Evolutionary conservation across 768 basidiomycete genomes (phyloP), one percentile per base, ranked within the genome.

Genomic region (Mycena epipterygia): DNA sequence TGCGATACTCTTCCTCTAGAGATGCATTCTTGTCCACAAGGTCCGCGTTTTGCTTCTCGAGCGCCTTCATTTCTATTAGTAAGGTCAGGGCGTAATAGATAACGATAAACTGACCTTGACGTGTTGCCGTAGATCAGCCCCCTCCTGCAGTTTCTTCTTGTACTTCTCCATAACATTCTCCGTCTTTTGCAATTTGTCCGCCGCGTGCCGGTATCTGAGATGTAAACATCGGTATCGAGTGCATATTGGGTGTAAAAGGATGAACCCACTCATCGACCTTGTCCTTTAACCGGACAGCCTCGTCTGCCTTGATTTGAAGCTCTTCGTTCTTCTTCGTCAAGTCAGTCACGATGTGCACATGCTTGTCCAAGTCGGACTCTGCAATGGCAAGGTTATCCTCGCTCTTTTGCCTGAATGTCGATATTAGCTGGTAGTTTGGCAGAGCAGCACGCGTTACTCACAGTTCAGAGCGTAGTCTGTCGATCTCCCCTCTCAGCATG

Each of bases 121-220:
- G 66, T 92, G 91, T 71, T 95, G 95, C 30, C 96, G 90, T 23
- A 97, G 84, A 72, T 97, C 95, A 17, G 94, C 95, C 5, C 93
- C 90, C 79, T 98, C 98, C 76, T 98, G 97, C 1, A 99, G 87
- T 82, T 99, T 99, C 87, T 95, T 97, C 84, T 97, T 97, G 81
- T 98, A 97, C 80, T 99, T 99, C 81, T 98, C 96, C 89, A 98
- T 95, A 32, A 98, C 96, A 76, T 97, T 97, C 82, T 99, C 98
- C 1, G 92, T 93, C 85, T 98, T 99, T 75, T 94, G 92, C 46
- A 96, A 84, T 73, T 91, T 94, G 76, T 98, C 98, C 5, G 95
- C 93, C 7, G 95, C 93, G 82, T 98, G 96, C 7, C 93, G 92
- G 76, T 95, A 95, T 77, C 96, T 97, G n/a, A 68, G 37, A 49